Evolutionary conservation across 345 rosid genomes (phyloP), one percentile per base, ranked within the genome.

Genomic region (Bruguiera gymnorhiza): DNA sequence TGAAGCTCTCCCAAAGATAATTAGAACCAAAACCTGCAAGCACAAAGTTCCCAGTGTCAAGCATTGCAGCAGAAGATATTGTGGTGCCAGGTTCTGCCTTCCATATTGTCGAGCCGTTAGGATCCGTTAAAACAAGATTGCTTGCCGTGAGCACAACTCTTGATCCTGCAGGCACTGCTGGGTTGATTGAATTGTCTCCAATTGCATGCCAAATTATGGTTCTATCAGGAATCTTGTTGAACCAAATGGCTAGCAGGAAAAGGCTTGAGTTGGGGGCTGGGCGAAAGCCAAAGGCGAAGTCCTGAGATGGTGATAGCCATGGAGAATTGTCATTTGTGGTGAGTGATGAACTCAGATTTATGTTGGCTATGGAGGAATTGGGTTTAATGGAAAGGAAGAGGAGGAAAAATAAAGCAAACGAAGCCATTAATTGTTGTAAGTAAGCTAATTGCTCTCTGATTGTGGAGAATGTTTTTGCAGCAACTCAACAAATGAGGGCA

Each of bases 171-270:
- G 78, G 78, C 2, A 68, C 73, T 13, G 16, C 48, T 11, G 48
- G 48, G 48, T 43, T 43, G 18, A 10, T 43, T 18, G 57, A 69
- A 23, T 60, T 19, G 37, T 69, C 66, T 43, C 70, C 73, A 59
- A 57, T 63, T 58, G 78, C 78, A 46, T 56, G 65, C 78, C 70
- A 69, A 8, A 69, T 55, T 34, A 57, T 24, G 48, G 48, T 43
- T 1, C 18, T 71, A 2, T 63, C 63, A 60, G 79, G 79, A 68
- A 74, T 81, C 15, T 71, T 65, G 54, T 71, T 27, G 69, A 77
- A 81, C 84, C 81, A 72, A 31, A 81, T 69, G 50, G 81, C 69
- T n/a, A 81, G 70, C 50, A 81, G 66, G 77, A 68, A 78, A 0
- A 60, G 70, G 57, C 69, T 52, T 50, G 79, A 63, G 52, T 37